Conservation (phyloP, 768 basidiomycete genomes). For the Mycena latifolia region DNA sequence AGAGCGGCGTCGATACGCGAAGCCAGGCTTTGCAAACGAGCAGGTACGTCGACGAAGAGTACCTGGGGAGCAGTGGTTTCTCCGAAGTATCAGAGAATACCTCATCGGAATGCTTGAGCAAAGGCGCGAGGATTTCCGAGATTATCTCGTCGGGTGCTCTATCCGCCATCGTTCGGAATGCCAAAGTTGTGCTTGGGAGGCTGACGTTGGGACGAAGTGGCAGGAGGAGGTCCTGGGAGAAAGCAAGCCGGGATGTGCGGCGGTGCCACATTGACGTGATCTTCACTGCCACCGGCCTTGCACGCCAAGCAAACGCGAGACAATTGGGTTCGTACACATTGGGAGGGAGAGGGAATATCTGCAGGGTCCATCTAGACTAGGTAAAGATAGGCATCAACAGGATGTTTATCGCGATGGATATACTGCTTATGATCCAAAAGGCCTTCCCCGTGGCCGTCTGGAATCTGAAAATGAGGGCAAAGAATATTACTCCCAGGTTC, state of each 20-base stretch:
- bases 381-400: constrained; percentile 20
- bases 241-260: too few species aligned
- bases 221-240: too few species aligned
- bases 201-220: too few species aligned
- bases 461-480: constrained; percentile 62
- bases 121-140: constrained; percentile 19
- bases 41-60: constrained; percentile 23
- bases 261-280: too few species aligned
- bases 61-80: background rate
- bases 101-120: constrained; percentile 20
- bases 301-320: too few species aligned
- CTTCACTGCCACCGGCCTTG: too few species aligned
- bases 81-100: constrained; percentile 10
- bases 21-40: constrained; percentile 27
- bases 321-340: too few species aligned
- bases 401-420: constrained; percentile 48
- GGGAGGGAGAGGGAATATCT: too few species aligned
- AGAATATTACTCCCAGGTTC: constrained; percentile 60
- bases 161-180: too few species aligned
- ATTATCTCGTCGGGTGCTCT: constrained; percentile 16
- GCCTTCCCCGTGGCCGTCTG: constrained; percentile 54
- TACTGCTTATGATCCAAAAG: constrained; percentile 60
- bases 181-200: too few species aligned
- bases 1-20: constrained; percentile 23
- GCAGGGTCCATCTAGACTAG: too few species aligned